Conservation (phyloP, 176 grass and related monocot genomes). For the Carex pumila region DNA sequence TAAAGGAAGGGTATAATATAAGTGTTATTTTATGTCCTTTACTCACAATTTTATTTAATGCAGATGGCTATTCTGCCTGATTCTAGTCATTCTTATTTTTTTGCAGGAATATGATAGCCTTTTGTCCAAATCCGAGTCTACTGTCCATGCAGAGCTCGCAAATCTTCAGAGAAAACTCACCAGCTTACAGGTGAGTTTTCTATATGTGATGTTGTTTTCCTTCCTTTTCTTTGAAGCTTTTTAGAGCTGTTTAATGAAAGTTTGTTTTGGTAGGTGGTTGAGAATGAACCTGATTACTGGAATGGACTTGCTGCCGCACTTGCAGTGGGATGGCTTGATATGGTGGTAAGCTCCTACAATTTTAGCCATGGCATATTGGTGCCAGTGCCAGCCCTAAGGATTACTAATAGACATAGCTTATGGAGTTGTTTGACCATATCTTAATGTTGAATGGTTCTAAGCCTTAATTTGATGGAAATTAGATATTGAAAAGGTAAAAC, state of each 20-base stretch:
- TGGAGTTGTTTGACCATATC: neutral
- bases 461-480: constrained; percentile 8
- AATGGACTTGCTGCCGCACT: constrained; percentile 74
- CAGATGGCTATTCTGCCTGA: neutral
- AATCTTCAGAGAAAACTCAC: constrained; percentile 69
- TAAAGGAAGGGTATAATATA: neutral
- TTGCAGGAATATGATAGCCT: constrained; percentile 77
- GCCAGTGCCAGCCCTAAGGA: neutral
- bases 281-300: constrained; percentile 94
- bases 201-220: constrained; percentile 20
- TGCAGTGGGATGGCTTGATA: constrained; percentile 90
- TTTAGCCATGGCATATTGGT: neutral
- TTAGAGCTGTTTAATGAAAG: constrained; percentile 13
- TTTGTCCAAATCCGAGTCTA: constrained; percentile 39
- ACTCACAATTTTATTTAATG: neutral
- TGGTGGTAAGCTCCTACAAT: constrained; percentile 48
- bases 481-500: neutral
- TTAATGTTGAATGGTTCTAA: neutral
- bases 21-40: neutral
- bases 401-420: neutral
- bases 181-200: constrained; percentile 47
- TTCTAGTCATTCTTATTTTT: neutral
- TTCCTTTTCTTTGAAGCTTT: constrained; percentile 12
- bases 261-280: constrained; percentile 36
- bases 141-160: constrained; percentile 44